Evolutionary conservation across 139 green algal genomes (phyloP).

Genomic region (Choricystis sp.): DNA sequence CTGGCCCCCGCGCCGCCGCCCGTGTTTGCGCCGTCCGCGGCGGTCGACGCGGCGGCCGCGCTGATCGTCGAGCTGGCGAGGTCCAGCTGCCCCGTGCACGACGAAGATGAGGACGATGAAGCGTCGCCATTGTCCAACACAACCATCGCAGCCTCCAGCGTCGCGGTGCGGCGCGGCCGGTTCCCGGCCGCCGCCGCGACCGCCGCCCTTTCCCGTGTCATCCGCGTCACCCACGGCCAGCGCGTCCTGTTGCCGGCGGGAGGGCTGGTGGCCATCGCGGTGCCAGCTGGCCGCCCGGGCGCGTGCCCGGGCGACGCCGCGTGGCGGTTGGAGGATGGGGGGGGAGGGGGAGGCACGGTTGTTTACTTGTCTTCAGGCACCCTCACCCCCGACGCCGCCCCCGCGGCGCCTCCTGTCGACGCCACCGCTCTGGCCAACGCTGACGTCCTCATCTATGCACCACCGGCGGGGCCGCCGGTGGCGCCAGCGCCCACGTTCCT

Average conservation of each 20-base stretch:
- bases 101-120: too few relatives aligned
- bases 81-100: too few relatives aligned
- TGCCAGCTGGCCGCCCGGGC: background rate
- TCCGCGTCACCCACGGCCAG: background rate
- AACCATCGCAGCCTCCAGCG: background rate
- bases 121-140: too few relatives aligned
- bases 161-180: too few relatives aligned
- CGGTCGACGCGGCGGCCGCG: background rate
- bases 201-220: background rate
- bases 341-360: background rate
- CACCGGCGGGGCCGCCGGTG: too few relatives aligned
- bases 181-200: background rate
- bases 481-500: background rate
- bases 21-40: background rate
- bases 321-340: background rate
- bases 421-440: background rate
- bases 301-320: too few relatives aligned
- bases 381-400: background rate
- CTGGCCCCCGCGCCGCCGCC: too few relatives aligned
- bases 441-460: background rate
- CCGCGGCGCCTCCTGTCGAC: background rate
- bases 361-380: background rate
- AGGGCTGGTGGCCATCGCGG: background rate
- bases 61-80: background rate
- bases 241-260: background rate